A percentile compares a stretch with the other conserved stretches of the same genome.
Evolutionary conservation across 1,284 basidiomycete genomes (phyloP).

Genomic region (Cryptococcus sp.): DNA sequence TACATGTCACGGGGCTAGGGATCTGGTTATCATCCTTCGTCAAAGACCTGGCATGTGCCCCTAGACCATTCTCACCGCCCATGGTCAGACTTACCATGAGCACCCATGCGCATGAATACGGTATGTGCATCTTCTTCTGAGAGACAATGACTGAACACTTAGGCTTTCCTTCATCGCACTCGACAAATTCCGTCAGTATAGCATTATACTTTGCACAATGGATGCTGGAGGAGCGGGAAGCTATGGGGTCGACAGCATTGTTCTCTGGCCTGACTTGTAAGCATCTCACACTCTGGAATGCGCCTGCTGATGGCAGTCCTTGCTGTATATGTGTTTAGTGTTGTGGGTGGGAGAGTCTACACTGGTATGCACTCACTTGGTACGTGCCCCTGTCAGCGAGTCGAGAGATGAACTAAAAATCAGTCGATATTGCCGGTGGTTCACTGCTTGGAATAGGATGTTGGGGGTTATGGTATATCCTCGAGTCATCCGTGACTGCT

Average conservation of each 20-base stretch:
- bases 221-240: conserved; percentile 24
- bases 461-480: conserved; percentile 57
- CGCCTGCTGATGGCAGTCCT: conserved; percentile 47
- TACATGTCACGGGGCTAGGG: conserved; percentile 71
- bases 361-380: conserved; percentile 76
- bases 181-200: conserved; percentile 84
- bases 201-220: conserved; percentile 62
- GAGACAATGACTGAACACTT: conserved; percentile 34
- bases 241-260: conserved; percentile 11
- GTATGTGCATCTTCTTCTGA: conserved; percentile 11
- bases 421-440: conserved; percentile 67
- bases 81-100: conserved; percentile 78
- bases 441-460: conserved; percentile 61
- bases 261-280: conserved; percentile 24
- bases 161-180: conserved; percentile 95
- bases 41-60: conserved; percentile 87
- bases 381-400: conserved; percentile 12
- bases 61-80: conserved; percentile 85
- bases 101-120: conserved; percentile 61
- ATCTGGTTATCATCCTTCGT: conserved; percentile 78
- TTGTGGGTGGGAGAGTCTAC: conserved; percentile 86
- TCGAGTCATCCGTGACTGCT: conserved; percentile 38
- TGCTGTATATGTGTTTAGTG: conserved; percentile 63
- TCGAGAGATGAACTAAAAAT: neutral
- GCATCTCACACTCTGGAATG: conserved; percentile 7